Conservation (phyloP, 2,329 filamentous ascomycete species). For the Cucurbitaria berberidis region DNA sequence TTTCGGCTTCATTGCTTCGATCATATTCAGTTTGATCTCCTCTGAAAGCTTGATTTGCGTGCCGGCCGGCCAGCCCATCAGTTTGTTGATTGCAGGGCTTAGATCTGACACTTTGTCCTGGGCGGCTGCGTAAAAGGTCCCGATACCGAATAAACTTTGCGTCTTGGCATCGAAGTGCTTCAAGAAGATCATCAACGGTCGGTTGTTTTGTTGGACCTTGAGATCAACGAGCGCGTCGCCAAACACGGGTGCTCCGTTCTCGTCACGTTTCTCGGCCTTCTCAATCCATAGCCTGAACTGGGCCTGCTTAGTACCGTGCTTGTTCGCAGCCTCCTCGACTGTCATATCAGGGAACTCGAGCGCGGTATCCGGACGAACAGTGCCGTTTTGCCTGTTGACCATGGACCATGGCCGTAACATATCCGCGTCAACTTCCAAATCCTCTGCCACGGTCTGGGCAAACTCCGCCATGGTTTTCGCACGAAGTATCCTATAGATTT, state of each 20-base stretch:
- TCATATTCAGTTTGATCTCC: conserved; percentile 98
- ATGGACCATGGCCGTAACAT: conserved; percentile 89
- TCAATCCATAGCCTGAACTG: conserved; percentile 87
- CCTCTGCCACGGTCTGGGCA: conserved; percentile 70
- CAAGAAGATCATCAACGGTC: conserved; percentile 81
- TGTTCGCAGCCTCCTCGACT: conserved; percentile 67
- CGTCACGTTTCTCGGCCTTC: conserved; percentile 67
- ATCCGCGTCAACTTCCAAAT: conserved; percentile 70
- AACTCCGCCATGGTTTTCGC: conserved; percentile 80
- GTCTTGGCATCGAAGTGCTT: conserved; percentile 85
- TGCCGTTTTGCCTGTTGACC: conserved; percentile 99
- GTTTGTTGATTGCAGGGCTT: conserved; percentile 74
- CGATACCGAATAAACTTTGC: conserved; percentile 77
- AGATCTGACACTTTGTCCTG: conserved; percentile 89
- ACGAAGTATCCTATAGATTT: conserved; percentile 73
- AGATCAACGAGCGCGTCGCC: conserved; percentile 66
- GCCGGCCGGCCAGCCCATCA: conserved; percentile 86
- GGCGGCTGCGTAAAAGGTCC: conserved; percentile 85
- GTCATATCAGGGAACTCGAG: conserved; percentile 77
- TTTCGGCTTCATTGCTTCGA: conserved; percentile 91
- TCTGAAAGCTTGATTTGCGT: conserved; percentile 79
- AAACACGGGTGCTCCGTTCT: conserved; percentile 76
- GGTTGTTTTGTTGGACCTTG: conserved; percentile 58
- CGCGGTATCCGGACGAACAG: conserved; percentile 85
- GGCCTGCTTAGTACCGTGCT: conserved; percentile 71